Base-by-base conservation (phyloP, 164 flowering plant genomes). In the Aristolochia contorta region DNA sequence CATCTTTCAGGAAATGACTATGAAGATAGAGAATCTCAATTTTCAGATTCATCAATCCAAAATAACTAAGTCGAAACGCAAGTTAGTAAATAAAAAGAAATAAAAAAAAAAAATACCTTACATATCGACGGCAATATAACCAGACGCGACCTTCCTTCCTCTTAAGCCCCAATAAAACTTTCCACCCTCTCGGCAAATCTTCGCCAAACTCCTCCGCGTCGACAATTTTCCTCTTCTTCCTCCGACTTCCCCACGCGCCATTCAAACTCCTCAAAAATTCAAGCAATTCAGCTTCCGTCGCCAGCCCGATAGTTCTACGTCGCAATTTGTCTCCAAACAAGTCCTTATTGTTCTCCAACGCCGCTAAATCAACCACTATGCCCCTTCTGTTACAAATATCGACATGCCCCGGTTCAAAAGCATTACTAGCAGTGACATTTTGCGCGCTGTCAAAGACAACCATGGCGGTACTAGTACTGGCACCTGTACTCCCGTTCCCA, bases 201-300 rank as follows among this genome's bases (percentile, higher is more conserved):
- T 80, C 72, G 16, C 94, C 88, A 55, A 86, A 81, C 27, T 63
- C 74, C 30, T 74, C 61, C 0, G 96, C 96, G 58, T 82, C 85
- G 16, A 89, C 92, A 63, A 86, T 65, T 82, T 69, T 86, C 80
- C 78, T 86, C 81, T 83, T 91, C 83, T 70, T 78, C 73, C 90
- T 80, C 66, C 74, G 65, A 67, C 84, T 84, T 47, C 73, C 86
- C 97, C 94, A 88, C 45, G 67, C 64, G 43, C 96, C 97, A 9
- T 65, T 65, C 72, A 88, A 70, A 18, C 75, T 75, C 16, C 24
- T 66, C 74, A 91, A 20, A 65, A 79, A 88, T 58, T 62, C 87
- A 47, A 86, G 65, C 61, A 86, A 69, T 59, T 78, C 80, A 23
- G 61, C 84, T 49, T 78, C 78, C 2, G 68, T 81, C 57, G 47